Conservation (phyloP, 2,329 filamentous ascomycete genomes). For the Alternaria ventricosa region DNA sequence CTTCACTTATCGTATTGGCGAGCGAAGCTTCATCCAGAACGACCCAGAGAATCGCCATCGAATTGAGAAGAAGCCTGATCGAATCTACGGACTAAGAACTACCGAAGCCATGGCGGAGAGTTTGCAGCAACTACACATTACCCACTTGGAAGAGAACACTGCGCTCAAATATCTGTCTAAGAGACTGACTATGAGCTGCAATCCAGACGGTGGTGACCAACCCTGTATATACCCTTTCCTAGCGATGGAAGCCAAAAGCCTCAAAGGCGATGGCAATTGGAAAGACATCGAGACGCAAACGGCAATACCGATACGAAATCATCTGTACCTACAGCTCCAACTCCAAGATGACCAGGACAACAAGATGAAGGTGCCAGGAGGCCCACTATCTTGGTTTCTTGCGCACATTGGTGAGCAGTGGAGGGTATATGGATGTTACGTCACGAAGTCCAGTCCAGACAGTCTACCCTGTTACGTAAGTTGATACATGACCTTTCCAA, state of each 20-base stretch:
- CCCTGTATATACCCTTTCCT: constrained; percentile 27
- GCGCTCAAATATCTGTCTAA: not conserved
- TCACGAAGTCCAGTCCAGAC: not conserved
- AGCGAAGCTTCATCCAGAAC: constrained; percentile 2
- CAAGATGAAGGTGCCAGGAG: constrained; percentile 18
- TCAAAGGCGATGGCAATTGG: constrained; percentile 18
- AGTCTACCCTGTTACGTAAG: not conserved
- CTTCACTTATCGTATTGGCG: constrained; percentile 15
- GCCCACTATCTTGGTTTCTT: constrained; percentile 26
- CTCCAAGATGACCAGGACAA: constrained; percentile 17
- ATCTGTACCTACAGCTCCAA: constrained; percentile 17
- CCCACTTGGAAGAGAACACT: not conserved
- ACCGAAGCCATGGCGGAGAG: not conserved
- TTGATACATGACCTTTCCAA: not conserved
- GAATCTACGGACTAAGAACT: constrained; percentile 12
- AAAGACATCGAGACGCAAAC: constrained; percentile 24
- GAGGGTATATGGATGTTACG: constrained; percentile 23
- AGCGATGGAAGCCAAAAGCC: constrained; percentile 24
- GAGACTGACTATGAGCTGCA: constrained; percentile 15
- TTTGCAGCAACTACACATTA: not conserved
- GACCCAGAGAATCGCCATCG: not conserved
- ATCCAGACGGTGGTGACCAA: constrained; percentile 19
- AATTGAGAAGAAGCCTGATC: constrained; percentile 19
- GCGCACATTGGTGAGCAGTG: constrained; percentile 24
- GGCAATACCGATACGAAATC: constrained; percentile 19